Base-by-base conservation (phyloP, 2,329 filamentous ascomycete genomes). In the Calonectria montana region DNA sequence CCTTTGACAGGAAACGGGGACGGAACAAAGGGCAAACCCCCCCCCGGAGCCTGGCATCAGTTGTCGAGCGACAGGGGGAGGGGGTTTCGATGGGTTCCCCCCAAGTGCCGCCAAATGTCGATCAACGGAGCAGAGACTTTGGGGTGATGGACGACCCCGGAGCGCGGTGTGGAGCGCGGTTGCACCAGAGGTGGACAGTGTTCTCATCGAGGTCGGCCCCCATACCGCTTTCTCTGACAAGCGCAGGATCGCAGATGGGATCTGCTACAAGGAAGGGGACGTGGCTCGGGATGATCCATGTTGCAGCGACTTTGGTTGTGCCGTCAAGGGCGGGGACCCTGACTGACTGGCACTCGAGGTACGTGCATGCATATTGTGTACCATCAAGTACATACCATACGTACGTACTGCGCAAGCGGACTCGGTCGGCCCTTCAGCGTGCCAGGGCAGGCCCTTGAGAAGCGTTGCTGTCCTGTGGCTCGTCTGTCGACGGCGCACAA, bases 161-260 rank as follows among this genome's bases (percentile, higher is more conserved):
- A 41, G 64, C 64, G 64, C 50, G 50, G 50, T 65, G 47, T 39
- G 64, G 48, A 66, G 65, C 55, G 65, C 53, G 53, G 55, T 57
- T 67, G 55, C 48, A 31, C 35, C 53, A 59, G 39, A 31, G 45
- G 57, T 62, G 57, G 25, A 29, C 53, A 18, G 21, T 27, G 53
- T 16, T 25, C n/a, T 21, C 53, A 59, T 39, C 29, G 53, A 59
- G 53, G 35, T 35, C 53, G n/a, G 13, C 31, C 35, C 53, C 53
- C 53, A 35, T 59, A 59, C 53, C 21, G 7, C 35, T 59, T 59
- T 15, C 29, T 35, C 13, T 59, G 53, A 62, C 57, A 61, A 37
- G 69, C 69, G 70, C 66, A 72, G 69, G 69, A 71, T 71, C 69
- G 69, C 25, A 71, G 69, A 71, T 71, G 69, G 69, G 69, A 71